phyloP scores from a whole-genome alignment of 352 stramenopile species.

The Phytopythium cucurbitacearum region DNA sequence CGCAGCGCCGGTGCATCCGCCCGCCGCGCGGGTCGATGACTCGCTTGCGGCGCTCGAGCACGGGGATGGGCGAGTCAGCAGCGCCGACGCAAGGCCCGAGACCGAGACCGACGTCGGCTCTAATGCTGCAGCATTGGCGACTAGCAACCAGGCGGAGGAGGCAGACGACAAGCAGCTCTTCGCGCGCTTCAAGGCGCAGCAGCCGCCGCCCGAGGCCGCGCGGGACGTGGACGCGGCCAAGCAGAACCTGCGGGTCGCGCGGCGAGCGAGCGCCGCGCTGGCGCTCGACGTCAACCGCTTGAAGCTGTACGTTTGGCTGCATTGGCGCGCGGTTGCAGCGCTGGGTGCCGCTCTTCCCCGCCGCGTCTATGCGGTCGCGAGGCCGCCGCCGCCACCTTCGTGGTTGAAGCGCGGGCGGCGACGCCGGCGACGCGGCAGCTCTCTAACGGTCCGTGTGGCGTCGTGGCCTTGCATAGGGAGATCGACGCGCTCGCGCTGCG shows the following conservation, averaged over 20 bases:
- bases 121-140: not conserved
- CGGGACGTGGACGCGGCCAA: constrained; percentile 57
- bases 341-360: too few species aligned
- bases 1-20: too few species aligned
- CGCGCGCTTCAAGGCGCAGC: constrained; percentile 34
- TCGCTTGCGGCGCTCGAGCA: too few species aligned
- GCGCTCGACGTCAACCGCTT: constrained; percentile 49
- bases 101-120: too few species aligned
- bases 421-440: not conserved
- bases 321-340: not conserved
- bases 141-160: constrained; percentile 3
- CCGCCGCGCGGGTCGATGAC: too few species aligned
- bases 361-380: not conserved
- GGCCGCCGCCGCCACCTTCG: not conserved
- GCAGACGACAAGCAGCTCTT: constrained; percentile 46
- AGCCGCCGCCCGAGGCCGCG: constrained; percentile 38
- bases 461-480: constrained; percentile 16
- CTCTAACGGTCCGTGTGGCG: not conserved
- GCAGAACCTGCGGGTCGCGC: constrained; percentile 47
- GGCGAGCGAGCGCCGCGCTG: constrained; percentile 19
- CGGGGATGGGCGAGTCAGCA: too few species aligned
- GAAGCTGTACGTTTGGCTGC: constrained; percentile 42
- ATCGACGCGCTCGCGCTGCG: constrained; percentile 41
- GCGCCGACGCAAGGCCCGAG: too few species aligned
- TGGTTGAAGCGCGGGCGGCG: not conserved